Base-by-base conservation (phyloP, 805 yeast genomes). In the Saccharomycopsis sp. region DNA sequence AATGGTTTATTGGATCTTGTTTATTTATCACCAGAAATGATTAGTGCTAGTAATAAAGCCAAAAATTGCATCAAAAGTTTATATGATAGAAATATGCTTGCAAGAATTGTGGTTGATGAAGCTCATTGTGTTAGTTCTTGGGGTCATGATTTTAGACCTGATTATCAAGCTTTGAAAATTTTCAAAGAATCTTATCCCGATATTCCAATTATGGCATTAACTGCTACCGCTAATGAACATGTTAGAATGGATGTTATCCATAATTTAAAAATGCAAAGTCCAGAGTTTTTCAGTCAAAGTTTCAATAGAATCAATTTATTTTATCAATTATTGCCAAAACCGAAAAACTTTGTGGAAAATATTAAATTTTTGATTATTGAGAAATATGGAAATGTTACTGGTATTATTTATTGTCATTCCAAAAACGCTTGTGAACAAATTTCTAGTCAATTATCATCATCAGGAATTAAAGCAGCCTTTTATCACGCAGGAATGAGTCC, bases 61-160 rank as follows among this genome's bases (percentile, higher is more conserved):
- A 79, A 74, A 52, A 67, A 64, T 40, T 78, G 79, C 1, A 75
- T 92, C 40, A 59, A 66, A 9, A 65, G 60, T 37, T 62, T 92
- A 5, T 66, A 81, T 55, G 62, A 66, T 14, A 68, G 67, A 21
- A 63, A 69, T 12, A 62, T 64, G 50, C 62, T 92, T 28, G 95
- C 96, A 0, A 66, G 97, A 40, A 70, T 92, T 29, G 95, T 92
- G 9, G 86, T 92, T 34, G 98, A 92, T 61, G 98, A 86, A 56
- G 98, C 98, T 0, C 98, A 92, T 61, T 92, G 98, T 69, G 94
- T 92, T 34, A 85, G 95, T 39, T 81, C 94, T 9, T 92, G 98
- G 98, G 98, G 98, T 17, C 98, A 92, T 60, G 98, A 92, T 59
- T 92, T 92, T 58, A 69, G 98, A 39, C 96, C 97, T 0, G 97